Evolutionary conservation across 202 grass and related monocot genomes (phyloP).

Genomic region (Hordeum pubiflorum): DNA sequence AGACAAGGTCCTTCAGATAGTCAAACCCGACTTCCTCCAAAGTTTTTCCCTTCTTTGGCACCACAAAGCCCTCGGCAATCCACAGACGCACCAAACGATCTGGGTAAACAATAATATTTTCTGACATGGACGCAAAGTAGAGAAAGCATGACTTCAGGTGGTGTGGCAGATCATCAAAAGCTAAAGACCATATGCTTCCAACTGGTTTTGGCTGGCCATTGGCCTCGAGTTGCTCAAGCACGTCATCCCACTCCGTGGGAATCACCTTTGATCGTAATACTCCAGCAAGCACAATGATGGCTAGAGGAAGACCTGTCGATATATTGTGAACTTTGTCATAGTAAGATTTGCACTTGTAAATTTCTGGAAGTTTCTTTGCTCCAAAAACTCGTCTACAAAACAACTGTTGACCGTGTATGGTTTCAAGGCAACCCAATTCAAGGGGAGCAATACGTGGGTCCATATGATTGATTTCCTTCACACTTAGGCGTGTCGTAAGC

Average conservation of each 20-base stretch:
- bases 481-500: constrained; percentile 28
- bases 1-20: constrained; percentile 47
- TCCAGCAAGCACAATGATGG: constrained; percentile 39
- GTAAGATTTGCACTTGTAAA: constrained; percentile 19
- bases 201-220: constrained; percentile 37
- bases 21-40: constrained; percentile 43
- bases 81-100: constrained; percentile 47
- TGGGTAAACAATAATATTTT: constrained; percentile 34
- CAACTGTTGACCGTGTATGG: constrained; percentile 18
- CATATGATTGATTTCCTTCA: constrained; percentile 35
- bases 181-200: constrained; percentile 39
- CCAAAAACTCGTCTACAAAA: constrained; percentile 35
- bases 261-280: constrained; percentile 39
- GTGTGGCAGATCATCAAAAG: constrained; percentile 56
- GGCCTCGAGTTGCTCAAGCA: constrained; percentile 35
- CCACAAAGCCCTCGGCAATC: constrained; percentile 56
- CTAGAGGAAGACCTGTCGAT: constrained; percentile 45
- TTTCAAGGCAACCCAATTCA: constrained; percentile 26
- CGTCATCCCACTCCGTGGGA: constrained; percentile 31
- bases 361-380: constrained; percentile 25
- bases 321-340: constrained; percentile 39
- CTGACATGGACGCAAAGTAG: constrained; percentile 48
- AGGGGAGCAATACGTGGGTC: constrained; percentile 22
- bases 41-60: constrained; percentile 38
- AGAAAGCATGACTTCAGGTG: constrained; percentile 58